Base-by-base conservation (phyloP, 2,329 filamentous ascomycete genomes). In the Ciborinia camelliae region DNA sequence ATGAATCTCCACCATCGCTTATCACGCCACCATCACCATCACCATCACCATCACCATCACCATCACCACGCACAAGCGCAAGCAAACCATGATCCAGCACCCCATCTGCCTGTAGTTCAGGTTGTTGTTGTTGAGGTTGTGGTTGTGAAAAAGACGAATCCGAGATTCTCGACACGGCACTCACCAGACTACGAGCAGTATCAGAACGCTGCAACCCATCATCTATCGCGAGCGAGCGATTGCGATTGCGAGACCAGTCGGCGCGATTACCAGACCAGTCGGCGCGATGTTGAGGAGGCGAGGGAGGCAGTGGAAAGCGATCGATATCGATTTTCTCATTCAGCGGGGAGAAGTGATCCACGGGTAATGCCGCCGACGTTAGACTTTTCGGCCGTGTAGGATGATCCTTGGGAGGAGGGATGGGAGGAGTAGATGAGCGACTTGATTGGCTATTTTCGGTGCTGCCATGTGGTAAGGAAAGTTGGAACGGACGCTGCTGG, bases 161-260 rank as follows among this genome's bases (percentile, higher is more conserved):
- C 8, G 51, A 45, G 5, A 63, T 30, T 4, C 72, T 69, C 64
- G 76, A 73, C 18, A 72, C 71, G 18, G 73, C 70, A 62, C 77
- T 73, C 71, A 75, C 74, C 12, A 79, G 76, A 30, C 85, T 85
- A 76, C 85, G 84, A 74, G 85, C 83, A 37, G 45, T 50, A 23
- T 26, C 32, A 30, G 28, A 43, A 26, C 57, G 35, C 30, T 48
- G 52, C 15, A 58, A 51, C 7, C 39, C 52, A 6, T 50, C 18
- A 58, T 63, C 23, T 14, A 12, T 32, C 23, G n/a, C 30, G 7
- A 26, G 32, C 1, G 55, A 37, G 8, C 58, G 26, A 41, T 63
- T 48, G 39, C n/a, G 12, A 39, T 26, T 28, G n/a, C n/a, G n/a
- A n/a, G n/a, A n/a, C 55, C 52, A 58, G 4, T 47, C 30, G 4